Evolutionary conservation across 331 rosid genomes (phyloP).

Genomic region (Acacia pycnantha): DNA sequence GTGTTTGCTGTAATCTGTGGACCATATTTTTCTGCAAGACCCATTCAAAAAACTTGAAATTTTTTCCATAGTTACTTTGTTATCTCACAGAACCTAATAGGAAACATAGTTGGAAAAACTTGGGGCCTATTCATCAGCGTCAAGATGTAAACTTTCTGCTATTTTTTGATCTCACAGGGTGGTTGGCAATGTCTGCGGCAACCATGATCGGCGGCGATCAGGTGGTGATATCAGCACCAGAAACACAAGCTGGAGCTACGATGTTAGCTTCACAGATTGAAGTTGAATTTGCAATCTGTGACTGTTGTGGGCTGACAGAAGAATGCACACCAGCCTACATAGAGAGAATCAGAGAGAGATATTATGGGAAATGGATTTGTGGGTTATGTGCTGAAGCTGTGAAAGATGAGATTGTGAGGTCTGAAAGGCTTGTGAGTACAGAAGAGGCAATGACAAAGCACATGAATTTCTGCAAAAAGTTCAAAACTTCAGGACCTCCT

Average conservation of each 20-base stretch:
- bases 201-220: slow-evolving; percentile 67
- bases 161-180: slow-evolving; percentile 43
- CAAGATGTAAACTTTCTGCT: slow-evolving; percentile 1
- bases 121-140: neutral
- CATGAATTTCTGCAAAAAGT: slow-evolving; percentile 75
- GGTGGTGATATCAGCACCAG: slow-evolving; percentile 53
- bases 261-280: slow-evolving; percentile 51
- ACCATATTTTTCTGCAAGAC: neutral
- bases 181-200: slow-evolving; percentile 70
- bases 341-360: slow-evolving; percentile 67
- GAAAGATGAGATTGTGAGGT: slow-evolving; percentile 79
- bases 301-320: slow-evolving; percentile 88
- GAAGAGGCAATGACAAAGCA: slow-evolving; percentile 88
- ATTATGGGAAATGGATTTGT: slow-evolving; percentile 83
- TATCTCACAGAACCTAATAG: neutral
- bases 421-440: slow-evolving; percentile 69
- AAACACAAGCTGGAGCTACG: slow-evolving; percentile 47
- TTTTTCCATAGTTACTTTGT: neutral
- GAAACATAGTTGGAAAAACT: neutral
- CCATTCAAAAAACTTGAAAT: neutral
- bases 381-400: slow-evolving; percentile 91
- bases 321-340: slow-evolving; percentile 94
- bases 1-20: neutral
- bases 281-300: slow-evolving; percentile 75
- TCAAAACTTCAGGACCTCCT: slow-evolving; percentile 69